A percentile compares a stretch with the other conserved stretches of the same genome.
Evolutionary conservation across 257 asterid genomes (phyloP).

Genomic region (Solanum sitiens): DNA sequence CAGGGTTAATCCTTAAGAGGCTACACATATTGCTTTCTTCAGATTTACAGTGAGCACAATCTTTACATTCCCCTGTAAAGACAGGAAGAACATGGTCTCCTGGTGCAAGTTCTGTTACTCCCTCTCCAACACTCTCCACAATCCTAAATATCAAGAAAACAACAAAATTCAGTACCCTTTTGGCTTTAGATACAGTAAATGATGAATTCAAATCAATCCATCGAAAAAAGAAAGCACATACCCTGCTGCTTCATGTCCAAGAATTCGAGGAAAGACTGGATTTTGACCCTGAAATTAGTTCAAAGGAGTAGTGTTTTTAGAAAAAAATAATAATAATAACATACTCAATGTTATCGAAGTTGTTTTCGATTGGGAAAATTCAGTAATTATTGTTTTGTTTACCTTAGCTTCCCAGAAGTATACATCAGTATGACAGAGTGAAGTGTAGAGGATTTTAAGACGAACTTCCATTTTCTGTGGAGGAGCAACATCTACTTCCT

Average conservation of each 20-base stretch:
- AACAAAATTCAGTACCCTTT: background rate
- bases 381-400: background rate
- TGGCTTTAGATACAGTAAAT: background rate
- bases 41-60: conserved; percentile 65
- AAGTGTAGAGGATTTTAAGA: conserved; percentile 53
- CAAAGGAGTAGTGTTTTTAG: background rate
- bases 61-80: conserved; percentile 79
- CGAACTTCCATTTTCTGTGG: conserved; percentile 76
- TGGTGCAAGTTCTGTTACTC: conserved; percentile 49
- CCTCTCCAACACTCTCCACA: conserved; percentile 84
- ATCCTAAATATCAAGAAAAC: conserved; percentile 18
- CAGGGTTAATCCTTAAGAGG: conserved; percentile 70
- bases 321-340: background rate
- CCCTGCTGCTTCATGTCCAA: conserved; percentile 92
- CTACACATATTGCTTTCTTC: conserved; percentile 72
- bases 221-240: conserved; percentile 8
- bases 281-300: conserved; percentile 43
- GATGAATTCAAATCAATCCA: background rate
- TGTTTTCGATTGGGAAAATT: no score
- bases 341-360: no score
- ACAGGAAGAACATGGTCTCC: conserved; percentile 86
- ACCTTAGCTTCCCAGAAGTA: conserved; percentile 88
- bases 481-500: conserved; percentile 72
- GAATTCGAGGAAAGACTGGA: conserved; percentile 63
- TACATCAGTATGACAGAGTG: conserved; percentile 72